These are phyloP conservation scores for Nelumbo lutea DNA, from an alignment of 164 flowering plant genomes.

Conservation along the genomic window DNA sequence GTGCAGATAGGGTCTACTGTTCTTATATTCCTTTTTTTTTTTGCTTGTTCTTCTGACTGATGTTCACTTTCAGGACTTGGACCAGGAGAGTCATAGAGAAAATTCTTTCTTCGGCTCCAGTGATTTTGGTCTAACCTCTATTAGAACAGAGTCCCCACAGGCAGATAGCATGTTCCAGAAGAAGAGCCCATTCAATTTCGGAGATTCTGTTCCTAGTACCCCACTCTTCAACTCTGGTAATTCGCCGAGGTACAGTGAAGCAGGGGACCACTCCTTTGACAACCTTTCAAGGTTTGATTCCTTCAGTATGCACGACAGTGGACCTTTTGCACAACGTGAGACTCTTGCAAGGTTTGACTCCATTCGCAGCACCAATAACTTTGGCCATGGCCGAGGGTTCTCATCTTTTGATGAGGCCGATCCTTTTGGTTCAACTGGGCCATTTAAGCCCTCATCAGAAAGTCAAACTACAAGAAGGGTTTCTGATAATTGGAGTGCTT, in stretches of 20 bases:
- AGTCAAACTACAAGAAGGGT: constrained; percentile 45
- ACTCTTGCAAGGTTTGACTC: constrained; percentile 55
- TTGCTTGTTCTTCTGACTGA: not conserved
- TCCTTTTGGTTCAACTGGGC: constrained; percentile 82
- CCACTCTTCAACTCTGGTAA: constrained; percentile 68
- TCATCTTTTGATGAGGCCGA: constrained; percentile 78
- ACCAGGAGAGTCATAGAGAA: constrained; percentile 43
- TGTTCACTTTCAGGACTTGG: constrained; percentile 41
- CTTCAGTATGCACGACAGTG: constrained; percentile 41
- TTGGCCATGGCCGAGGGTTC: constrained; percentile 24
- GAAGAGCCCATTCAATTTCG: constrained; percentile 58
- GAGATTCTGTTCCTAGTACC: constrained; percentile 72
- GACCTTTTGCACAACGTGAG: constrained; percentile 33
- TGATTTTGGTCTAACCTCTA: constrained; percentile 47
- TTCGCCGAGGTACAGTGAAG: constrained; percentile 48
- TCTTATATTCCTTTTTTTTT: not conserved
- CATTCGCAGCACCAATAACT: constrained; percentile 38
- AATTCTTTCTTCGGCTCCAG: constrained; percentile 53
- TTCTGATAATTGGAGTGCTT: constrained; percentile 61
- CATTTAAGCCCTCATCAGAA: constrained; percentile 63
- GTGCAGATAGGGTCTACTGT: not conserved
- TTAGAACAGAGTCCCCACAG: constrained; percentile 59
- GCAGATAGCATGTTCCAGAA: constrained; percentile 37
- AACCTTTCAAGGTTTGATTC: constrained; percentile 66
- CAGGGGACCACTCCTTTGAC: constrained; percentile 58